Conservation (phyloP, 768 basidiomycete genomes). For the Amanita pseudoporphyria region DNA sequence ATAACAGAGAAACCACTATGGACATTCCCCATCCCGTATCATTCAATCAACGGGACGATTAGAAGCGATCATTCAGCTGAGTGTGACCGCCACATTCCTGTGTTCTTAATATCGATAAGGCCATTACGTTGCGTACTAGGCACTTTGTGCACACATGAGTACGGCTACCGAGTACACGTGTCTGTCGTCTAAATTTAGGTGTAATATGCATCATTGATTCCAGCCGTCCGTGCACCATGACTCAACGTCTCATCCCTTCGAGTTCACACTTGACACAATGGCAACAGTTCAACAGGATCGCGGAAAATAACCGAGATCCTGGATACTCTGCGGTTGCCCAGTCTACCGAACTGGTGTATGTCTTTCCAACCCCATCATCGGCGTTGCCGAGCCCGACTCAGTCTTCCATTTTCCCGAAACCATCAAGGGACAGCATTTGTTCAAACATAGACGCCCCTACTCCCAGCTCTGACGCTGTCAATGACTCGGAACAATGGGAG, state of each 20-base stretch:
- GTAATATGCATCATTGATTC: neutral
- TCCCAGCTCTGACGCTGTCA: neutral
- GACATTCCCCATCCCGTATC: too few relatives aligned
- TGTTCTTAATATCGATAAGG: too few relatives aligned
- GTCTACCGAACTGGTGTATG: constrained; percentile 10
- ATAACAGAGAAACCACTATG: too few relatives aligned
- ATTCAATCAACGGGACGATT: too few relatives aligned
- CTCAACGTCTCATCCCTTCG: neutral
- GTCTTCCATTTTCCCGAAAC: constrained; percentile 10
- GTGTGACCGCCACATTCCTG: too few relatives aligned
- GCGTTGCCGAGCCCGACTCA: constrained; percentile 13
- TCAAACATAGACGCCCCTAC: neutral
- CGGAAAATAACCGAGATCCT: neutral
- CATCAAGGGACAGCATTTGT: neutral
- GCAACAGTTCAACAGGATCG: neutral
- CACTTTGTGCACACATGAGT: neutral
- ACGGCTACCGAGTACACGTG: too few relatives aligned
- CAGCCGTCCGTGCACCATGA: constrained; percentile 1
- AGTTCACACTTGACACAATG: neutral
- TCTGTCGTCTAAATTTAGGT: too few relatives aligned
- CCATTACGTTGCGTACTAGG: neutral
- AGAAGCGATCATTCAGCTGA: too few relatives aligned
- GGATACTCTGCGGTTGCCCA: neutral
- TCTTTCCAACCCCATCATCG: constrained; percentile 16
- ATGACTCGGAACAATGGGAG: neutral